phyloP scores from a whole-genome alignment of 1,284 basidiomycete genomes.

The Ustilago bromivora region DNA sequence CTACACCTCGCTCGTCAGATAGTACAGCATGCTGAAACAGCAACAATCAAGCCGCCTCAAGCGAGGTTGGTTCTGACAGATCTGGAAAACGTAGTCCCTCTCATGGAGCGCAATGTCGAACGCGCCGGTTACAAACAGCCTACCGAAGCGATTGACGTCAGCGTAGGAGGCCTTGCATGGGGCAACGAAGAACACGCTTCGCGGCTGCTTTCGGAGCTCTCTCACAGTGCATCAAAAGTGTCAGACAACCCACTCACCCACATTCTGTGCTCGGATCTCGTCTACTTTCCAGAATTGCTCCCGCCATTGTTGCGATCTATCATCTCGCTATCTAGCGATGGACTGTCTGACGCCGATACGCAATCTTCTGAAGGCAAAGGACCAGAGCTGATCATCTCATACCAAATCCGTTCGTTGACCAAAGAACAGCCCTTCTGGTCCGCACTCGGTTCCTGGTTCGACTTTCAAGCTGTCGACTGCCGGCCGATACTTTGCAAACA shows the following conservation, averaged over 20 bases:
- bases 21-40: slow-evolving; percentile 7
- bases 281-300: slow-evolving; percentile 68
- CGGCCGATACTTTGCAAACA: slow-evolving; percentile 6
- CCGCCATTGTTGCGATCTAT: slow-evolving; percentile 63
- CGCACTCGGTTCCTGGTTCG: slow-evolving; percentile 84
- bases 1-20: slow-evolving; percentile 60
- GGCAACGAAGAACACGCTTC: slow-evolving; percentile 48
- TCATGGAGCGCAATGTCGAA: slow-evolving; percentile 60
- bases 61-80: slow-evolving; percentile 61
- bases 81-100: slow-evolving; percentile 62
- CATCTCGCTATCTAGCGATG: slow-evolving; percentile 49
- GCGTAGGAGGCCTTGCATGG: slow-evolving; percentile 59
- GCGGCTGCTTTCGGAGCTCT: slow-evolving; percentile 24
- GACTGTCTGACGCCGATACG: background rate
- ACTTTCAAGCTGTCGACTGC: slow-evolving; percentile 75
- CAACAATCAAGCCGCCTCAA: background rate
- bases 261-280: slow-evolving; percentile 66
- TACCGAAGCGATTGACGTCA: slow-evolving; percentile 17
- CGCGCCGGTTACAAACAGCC: slow-evolving; percentile 31
- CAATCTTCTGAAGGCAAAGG: background rate
- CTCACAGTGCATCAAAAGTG: background rate
- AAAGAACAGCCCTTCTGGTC: slow-evolving; percentile 85
- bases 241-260: slow-evolving; percentile 46
- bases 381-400: slow-evolving; percentile 67
- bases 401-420: slow-evolving; percentile 80